Conservation (phyloP, 1,284 basidiomycete genomes). For the Trametes polyzona region DNA sequence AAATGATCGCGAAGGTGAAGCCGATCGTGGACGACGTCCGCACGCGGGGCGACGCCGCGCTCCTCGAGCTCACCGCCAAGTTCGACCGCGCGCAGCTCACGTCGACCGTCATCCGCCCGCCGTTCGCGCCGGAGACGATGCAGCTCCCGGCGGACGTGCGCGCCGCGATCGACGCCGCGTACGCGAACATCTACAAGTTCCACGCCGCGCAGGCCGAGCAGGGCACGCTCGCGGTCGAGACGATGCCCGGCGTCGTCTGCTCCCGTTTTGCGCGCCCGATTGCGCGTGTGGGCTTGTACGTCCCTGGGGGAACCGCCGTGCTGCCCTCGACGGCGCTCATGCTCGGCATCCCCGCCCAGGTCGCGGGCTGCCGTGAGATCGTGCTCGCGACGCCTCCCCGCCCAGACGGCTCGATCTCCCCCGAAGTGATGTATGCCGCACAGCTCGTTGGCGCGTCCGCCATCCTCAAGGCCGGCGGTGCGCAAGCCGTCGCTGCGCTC, state of each 20-base stretch:
- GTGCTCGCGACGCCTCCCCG: conserved; percentile 96
- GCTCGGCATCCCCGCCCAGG: conserved; percentile 98
- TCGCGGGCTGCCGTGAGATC: conserved; percentile 92
- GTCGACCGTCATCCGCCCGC: conserved; percentile 69
- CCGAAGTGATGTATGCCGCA: conserved; percentile 96
- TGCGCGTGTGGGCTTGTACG: conserved; percentile 94
- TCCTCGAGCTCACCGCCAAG: conserved; percentile 90
- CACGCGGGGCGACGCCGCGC: conserved; percentile 82
- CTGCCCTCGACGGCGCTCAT: conserved; percentile 97
- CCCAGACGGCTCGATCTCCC: conserved; percentile 87
- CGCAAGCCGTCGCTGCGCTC: conserved; percentile 96
- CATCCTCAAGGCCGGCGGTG: conserved; percentile 93
- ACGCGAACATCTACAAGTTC: conserved; percentile 91
- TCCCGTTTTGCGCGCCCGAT: conserved; percentile 94
- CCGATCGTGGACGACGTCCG: conserved; percentile 94
- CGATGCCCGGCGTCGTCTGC: conserved; percentile 97
- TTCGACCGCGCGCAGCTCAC: conserved; percentile 83
- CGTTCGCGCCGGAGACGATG: conserved; percentile 64
- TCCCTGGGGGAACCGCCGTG: conserved; percentile 96
- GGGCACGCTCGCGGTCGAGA: conserved; percentile 84
- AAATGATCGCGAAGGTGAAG: conserved; percentile 94
- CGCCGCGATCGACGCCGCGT: conserved; percentile 90
- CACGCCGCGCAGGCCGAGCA: conserved; percentile 83
- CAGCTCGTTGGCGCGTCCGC: conserved; percentile 86
- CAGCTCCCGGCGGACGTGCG: conserved; percentile 67